These are phyloP conservation scores for Zymoseptoria ardabiliae DNA, from an alignment of 2,329 filamentous ascomycete species.

Conservation along the genomic window DNA sequence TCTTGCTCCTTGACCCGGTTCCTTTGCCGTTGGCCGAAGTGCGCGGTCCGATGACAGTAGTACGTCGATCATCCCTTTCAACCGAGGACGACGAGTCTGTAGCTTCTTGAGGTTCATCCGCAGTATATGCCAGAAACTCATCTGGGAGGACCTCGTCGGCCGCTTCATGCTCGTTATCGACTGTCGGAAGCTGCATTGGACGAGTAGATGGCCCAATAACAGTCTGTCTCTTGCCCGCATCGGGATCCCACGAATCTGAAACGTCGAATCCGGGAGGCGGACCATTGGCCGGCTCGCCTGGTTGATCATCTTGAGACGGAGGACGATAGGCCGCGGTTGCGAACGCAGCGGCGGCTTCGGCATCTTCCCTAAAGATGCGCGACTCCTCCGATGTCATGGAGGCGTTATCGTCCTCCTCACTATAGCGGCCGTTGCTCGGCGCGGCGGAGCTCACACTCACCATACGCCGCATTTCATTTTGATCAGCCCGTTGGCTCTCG, in stretches of 20 bases:
- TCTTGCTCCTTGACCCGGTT: background rate
- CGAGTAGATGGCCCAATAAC: conserved; percentile 12
- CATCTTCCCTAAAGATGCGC: conserved; percentile 21
- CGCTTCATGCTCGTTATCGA: conserved; percentile 10
- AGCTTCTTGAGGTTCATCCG: background rate
- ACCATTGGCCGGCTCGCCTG: conserved; percentile 5
- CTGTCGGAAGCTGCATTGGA: conserved; percentile 4
- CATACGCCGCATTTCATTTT: conserved; percentile 3
- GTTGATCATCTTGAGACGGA: conserved; percentile 2
- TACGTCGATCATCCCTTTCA: conserved; percentile 8
- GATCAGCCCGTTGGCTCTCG: conserved; percentile 2
- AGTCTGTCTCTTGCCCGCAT: conserved; percentile 10
- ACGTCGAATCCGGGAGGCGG: conserved; percentile 6
- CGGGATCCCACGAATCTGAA: conserved; percentile 9
- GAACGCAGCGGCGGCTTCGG: conserved; percentile 20
- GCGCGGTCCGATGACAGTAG: conserved; percentile 15
- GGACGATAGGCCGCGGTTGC: conserved; percentile 5
- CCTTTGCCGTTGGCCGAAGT: background rate
- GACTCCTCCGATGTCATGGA: conserved; percentile 12
- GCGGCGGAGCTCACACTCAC: conserved; percentile 9
- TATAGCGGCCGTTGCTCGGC: conserved; percentile 7
- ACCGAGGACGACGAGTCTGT: background rate
- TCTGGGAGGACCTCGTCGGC: conserved; percentile 12
- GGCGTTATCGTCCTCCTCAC: conserved; percentile 15
- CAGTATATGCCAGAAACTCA: background rate